Conservation (phyloP, 169 alveolate genomes). For the Plasmodium berghei region DNA sequence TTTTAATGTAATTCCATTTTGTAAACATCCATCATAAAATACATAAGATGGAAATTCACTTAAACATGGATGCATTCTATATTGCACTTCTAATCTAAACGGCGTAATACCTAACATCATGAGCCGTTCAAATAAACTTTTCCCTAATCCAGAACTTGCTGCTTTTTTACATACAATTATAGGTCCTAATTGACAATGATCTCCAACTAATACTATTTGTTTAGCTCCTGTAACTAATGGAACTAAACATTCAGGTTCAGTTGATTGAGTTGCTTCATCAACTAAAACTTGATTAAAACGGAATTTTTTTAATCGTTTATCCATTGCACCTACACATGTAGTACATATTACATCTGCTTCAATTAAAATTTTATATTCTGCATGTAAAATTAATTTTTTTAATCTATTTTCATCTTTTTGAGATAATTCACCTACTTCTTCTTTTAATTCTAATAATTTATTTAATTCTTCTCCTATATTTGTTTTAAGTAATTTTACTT, state of each 20-base stretch:
- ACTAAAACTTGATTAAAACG: conserved; percentile 93
- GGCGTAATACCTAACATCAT: conserved; percentile 79
- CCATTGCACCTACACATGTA: conserved; percentile 95
- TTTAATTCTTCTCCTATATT: conserved; percentile 79
- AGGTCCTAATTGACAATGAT: conserved; percentile 97
- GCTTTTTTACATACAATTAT: conserved; percentile 95
- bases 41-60: conserved; percentile 94
- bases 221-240: conserved; percentile 94
- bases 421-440: conserved; percentile 89
- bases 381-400: conserved; percentile 87
- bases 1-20: conserved; percentile 93
- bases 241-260: conserved; percentile 92
- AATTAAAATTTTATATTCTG: conserved; percentile 88
- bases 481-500: conserved; percentile 84
- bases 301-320: conserved; percentile 91
- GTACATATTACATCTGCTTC: conserved; percentile 86
- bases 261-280: conserved; percentile 97
- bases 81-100: conserved; percentile 93
- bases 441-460: conserved; percentile 83
- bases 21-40: conserved; percentile 95
- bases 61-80: conserved; percentile 97
- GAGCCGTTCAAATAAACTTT: conserved; percentile 92
- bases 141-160: conserved; percentile 87
- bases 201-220: conserved; percentile 95
- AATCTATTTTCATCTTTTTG: conserved; percentile 89